Evolutionary conservation across 1,284 basidiomycete species (phyloP), one percentile per base, ranked within the genome.

Genomic region (Microbotryum intermedium): DNA sequence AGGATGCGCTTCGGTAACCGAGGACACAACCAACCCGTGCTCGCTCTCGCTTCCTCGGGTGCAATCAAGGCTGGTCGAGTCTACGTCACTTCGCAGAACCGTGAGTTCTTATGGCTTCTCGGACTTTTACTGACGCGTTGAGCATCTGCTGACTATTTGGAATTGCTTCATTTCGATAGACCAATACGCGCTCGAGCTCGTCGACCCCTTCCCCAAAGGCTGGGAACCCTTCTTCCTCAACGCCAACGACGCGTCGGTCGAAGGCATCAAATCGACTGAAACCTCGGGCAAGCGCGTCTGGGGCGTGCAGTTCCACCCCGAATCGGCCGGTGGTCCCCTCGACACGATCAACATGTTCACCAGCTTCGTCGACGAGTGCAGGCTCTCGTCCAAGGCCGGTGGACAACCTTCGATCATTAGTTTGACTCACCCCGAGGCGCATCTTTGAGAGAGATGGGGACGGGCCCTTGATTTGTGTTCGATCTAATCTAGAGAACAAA

Each of bases 151-250:
- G 6, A 66, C 53, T 7, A 16, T 11, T 16, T 39, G 34, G 34
- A 18, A 4, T 39, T 44, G 20, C 42, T 10, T 6, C 23, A 21
- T 13, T 39, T 42, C 29, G 47, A 47, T 59, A 68, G 64, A 93
- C 76, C 91, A 97, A 72, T 97, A 97, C 74, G 93, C 93, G n/a
- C 78, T 95, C 65, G 86, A 84, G 72, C 78, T 97, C 56, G 85
- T 87, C 62, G 92, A 97, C 72, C 86, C 90, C 4, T 95, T 95
- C 86, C 92, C 92, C 29, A 78, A 81, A 61, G 93, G 90, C 25
- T 97, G 90, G 90, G 90, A 93, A 69, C 91, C 91, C 0, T 94
- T 93, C 81, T 95, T 95, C 79, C 92, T 95, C 78, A 95, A 95
- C 77, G 94, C 89, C 77, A 95, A 95, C 74, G 88, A 65, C 50